Evolutionary conservation across 352 stramenopile species (phyloP).

Genomic region (Plasmopara halstedii): DNA sequence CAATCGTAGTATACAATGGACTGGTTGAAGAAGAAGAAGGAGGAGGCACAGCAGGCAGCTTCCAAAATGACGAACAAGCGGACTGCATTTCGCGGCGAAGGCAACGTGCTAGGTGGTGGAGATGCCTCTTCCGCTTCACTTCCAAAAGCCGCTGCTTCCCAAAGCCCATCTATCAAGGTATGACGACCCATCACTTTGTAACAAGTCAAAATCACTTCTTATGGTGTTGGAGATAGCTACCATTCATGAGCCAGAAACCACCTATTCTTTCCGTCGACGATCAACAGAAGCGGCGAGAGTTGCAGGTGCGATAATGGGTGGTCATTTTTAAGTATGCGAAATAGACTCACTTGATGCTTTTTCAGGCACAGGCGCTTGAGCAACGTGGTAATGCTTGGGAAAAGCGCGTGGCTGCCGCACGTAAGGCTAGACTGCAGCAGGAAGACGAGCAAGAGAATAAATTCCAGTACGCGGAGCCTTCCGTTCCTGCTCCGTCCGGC

Average conservation of each 20-base stretch:
- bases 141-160: slow-evolving; percentile 6
- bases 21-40: slow-evolving; percentile 82
- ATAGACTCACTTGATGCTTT: neutral
- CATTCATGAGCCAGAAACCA: slow-evolving; percentile 34
- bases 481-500: neutral
- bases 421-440: slow-evolving; percentile 40
- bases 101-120: slow-evolving; percentile 46
- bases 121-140: neutral
- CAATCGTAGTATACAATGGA: slow-evolving; percentile 40
- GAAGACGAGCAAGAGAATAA: slow-evolving; percentile 41
- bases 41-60: slow-evolving; percentile 55
- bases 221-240: slow-evolving; percentile 14
- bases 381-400: slow-evolving; percentile 56
- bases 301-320: slow-evolving; percentile 31
- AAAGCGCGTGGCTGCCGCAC: slow-evolving; percentile 51
- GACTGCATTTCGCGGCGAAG: slow-evolving; percentile 50
- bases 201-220: neutral
- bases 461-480: slow-evolving; percentile 24
- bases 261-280: slow-evolving; percentile 44
- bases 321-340: neutral
- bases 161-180: slow-evolving; percentile 9
- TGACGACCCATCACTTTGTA: neutral
- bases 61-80: slow-evolving; percentile 76
- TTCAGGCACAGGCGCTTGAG: slow-evolving; percentile 49
- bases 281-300: slow-evolving; percentile 42